Percentiles rank a stretch among this genome's conserved stretches.
Evolutionary conservation across 495 filamentous ascomycete genomes (phyloP).

Genomic region (Physcia stellaris): DNA sequence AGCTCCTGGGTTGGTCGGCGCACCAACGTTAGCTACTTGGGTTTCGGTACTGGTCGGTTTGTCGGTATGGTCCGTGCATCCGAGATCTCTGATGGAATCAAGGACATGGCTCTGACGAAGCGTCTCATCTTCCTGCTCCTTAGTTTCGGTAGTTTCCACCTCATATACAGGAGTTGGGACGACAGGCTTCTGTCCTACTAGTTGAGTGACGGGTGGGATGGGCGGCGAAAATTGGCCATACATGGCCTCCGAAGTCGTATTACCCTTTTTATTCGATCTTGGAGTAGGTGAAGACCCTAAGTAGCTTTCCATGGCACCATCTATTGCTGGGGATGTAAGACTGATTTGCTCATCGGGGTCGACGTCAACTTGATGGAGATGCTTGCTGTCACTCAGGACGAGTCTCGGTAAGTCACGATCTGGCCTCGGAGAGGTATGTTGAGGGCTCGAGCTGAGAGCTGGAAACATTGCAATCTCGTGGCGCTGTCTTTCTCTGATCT

Average conservation of each 20-base stretch:
- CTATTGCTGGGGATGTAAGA: conserved; percentile 30
- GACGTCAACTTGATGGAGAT: conserved; percentile 11
- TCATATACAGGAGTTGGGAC: neutral
- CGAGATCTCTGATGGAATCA: too few relatives aligned
- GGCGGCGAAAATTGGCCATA: conserved; percentile 38
- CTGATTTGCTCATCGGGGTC: conserved; percentile 27
- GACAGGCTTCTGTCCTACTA: neutral
- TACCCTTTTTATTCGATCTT: conserved; percentile 23
- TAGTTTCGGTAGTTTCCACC: neutral
- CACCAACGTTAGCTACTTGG: too few relatives aligned
- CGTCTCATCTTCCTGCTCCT: neutral
- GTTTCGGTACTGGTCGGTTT: too few relatives aligned
- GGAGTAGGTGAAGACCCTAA: conserved; percentile 78
- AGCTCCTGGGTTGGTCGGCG: too few relatives aligned
- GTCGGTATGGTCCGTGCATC: too few relatives aligned
- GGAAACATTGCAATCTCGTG: conserved; percentile 58
- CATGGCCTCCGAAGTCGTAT: conserved; percentile 21
- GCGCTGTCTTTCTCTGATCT: conserved; percentile 51
- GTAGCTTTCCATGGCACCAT: conserved; percentile 41
- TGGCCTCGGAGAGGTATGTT: conserved; percentile 18
- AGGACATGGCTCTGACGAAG: too few relatives aligned
- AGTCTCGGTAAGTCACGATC: conserved; percentile 25
- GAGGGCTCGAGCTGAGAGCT: conserved; percentile 49
- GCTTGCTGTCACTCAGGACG: conserved; percentile 21
- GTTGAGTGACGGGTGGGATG: neutral